Base-by-base conservation (phyloP, 306 rosid species). In the Vachellia collinsii region DNA sequence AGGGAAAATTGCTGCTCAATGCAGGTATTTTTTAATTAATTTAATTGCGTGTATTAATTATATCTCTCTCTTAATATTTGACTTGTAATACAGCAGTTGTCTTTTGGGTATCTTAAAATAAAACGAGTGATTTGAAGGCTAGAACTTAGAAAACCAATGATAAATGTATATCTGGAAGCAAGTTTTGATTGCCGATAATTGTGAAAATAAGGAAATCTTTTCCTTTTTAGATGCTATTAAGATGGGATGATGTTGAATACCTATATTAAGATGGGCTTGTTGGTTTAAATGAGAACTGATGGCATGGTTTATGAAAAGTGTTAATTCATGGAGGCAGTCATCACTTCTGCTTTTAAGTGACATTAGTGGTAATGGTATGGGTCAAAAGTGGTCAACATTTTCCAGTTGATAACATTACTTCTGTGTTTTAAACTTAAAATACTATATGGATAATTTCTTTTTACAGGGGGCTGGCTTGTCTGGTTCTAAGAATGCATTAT, bases 1-100 rank as follows among this genome's bases (percentile, higher is more conserved):
- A 83, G 99, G 99, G 70, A 94, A 94, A 72, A 92, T 94, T 87
- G 97, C 93, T 11, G 97, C 99, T 68, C 97, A 94, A 81, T 94
- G 97, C 97, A 92, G 99, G 99, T 92, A 43, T 36, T 36, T 50
- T 59, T 63, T 3, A 12, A 64, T 8, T 2, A 7, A 64, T 8
- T 47, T 41, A 6, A 47, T 47, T 77, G 62, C 22, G 46, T 78
- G 7, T 41, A 29, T 78, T 9, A n/a, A 13, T 62, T 14, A 46
- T 41, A 16, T 51, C 4, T 14, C 11, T 6, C n/a, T 65, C 34
- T 29, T 29, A 29, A 29, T 29, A 29, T 29, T 77, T 62, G 5
- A 36, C 38, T 12, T 48, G 64, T 12, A 5, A 65, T 37, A 38
- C 14, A 20, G 11, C 14, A 16, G 8, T 77, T 51, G 47, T 25